phyloP scores from a whole-genome alignment of 371 early-diverging fungal species.

The Zychaea mexicana region DNA sequence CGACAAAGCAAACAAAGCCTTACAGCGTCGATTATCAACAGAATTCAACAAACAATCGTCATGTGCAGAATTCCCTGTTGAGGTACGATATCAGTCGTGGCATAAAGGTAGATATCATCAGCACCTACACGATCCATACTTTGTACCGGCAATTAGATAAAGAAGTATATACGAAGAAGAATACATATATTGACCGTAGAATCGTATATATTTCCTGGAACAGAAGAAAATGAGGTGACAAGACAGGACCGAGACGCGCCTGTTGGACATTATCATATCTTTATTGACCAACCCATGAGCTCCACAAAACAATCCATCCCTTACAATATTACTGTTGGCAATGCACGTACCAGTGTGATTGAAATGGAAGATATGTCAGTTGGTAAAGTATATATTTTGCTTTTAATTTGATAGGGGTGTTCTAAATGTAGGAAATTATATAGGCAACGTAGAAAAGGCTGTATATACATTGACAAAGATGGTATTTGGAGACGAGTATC shows the following conservation, averaged over 20 bases:
- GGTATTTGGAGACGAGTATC: constrained; percentile 14
- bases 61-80: constrained; percentile 3
- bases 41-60: neutral
- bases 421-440: neutral
- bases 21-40: neutral
- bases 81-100: neutral
- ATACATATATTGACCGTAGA: too few relatives aligned
- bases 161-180: too few relatives aligned
- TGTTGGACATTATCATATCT: constrained; percentile 29
- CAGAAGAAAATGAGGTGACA: too few relatives aligned
- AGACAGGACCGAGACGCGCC: constrained; percentile 11
- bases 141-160: too few relatives aligned
- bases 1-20: neutral
- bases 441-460: constrained; percentile 12
- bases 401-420: neutral
- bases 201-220: too few relatives aligned
- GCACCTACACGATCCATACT: neutral
- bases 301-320: neutral
- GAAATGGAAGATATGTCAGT: constrained; percentile 4
- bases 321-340: constrained; percentile 21
- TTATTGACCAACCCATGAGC: constrained; percentile 10
- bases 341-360: constrained; percentile 23
- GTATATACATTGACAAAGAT: constrained; percentile 2
- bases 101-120: neutral
- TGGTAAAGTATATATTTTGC: neutral